phyloP scores from a whole-genome alignment of 2,329 filamentous ascomycete species.

The Talaromyces marneffei region DNA sequence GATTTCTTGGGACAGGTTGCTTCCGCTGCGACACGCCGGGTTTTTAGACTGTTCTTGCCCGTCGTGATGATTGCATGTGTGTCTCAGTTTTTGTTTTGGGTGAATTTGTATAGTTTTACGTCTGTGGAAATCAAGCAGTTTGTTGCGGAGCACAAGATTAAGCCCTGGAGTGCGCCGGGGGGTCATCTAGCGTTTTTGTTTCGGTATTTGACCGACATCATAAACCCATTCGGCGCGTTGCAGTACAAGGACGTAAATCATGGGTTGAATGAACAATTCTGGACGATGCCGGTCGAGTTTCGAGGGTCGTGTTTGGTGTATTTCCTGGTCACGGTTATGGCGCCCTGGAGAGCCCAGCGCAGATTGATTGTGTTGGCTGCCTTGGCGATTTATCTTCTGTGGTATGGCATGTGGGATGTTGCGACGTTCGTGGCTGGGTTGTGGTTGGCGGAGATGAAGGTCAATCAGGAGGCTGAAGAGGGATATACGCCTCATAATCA shows the following conservation, averaged over 20 bases:
- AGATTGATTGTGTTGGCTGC: neutral
- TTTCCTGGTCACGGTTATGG: conserved; percentile 6
- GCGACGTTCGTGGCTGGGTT: conserved; percentile 9
- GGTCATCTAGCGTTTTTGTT: conserved; percentile 1
- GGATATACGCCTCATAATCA: neutral
- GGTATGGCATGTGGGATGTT: conserved; percentile 9
- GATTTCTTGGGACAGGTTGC: conserved; percentile 3
- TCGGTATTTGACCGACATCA: neutral
- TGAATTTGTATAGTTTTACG: conserved; percentile 15
- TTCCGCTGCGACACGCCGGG: conserved; percentile 24
- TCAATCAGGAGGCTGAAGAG: conserved; percentile 3
- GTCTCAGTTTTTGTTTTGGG: conserved; percentile 20
- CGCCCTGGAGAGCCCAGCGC: neutral
- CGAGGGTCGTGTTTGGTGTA: conserved; percentile 23
- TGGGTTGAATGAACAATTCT: conserved; percentile 21
- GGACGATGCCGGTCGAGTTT: conserved; percentile 25
- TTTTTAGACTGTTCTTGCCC: conserved; percentile 29
- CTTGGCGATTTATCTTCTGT: neutral
- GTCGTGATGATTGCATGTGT: conserved; percentile 20
- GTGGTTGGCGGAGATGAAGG: conserved; percentile 6
- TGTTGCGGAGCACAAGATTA: neutral
- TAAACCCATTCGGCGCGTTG: conserved; percentile 1
- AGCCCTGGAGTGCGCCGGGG: conserved; percentile 3
- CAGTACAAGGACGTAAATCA: neutral
- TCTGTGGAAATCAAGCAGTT: neutral